These are phyloP conservation scores for Ceratocystis colombiana DNA, from an alignment of 2,329 filamentous ascomycete genomes.

Conservation along the genomic window DNA sequence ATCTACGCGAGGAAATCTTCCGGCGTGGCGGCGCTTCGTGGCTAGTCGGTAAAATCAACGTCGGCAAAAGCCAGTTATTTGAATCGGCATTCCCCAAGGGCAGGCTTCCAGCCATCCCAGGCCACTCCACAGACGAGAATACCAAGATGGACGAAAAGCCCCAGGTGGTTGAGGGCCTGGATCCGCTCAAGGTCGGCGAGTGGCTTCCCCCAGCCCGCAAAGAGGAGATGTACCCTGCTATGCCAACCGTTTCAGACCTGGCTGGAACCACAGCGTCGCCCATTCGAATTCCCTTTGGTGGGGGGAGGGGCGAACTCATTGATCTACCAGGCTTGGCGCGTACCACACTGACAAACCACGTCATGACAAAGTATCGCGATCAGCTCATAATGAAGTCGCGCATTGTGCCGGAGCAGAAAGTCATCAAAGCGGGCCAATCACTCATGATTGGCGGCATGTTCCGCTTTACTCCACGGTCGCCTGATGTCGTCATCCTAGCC, in stretches of 20 bases:
- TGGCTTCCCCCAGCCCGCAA: conserved; percentile 67
- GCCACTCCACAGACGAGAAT: background rate
- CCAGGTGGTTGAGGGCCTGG: conserved; percentile 26
- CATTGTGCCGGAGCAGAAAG: conserved; percentile 60
- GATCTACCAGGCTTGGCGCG: conserved; percentile 81
- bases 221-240: conserved; percentile 66
- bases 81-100: conserved; percentile 77
- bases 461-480: conserved; percentile 65
- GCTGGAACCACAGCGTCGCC: conserved; percentile 92
- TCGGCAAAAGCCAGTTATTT: conserved; percentile 90
- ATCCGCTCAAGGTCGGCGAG: conserved; percentile 36
- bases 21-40: conserved; percentile 75
- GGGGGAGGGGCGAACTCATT: conserved; percentile 78
- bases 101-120: conserved; percentile 10
- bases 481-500: conserved; percentile 57
- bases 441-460: conserved; percentile 78
- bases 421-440: conserved; percentile 66
- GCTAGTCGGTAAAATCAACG: conserved; percentile 98
- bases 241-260: conserved; percentile 76
- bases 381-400: conserved; percentile 71
- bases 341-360: conserved; percentile 59
- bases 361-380: conserved; percentile 54
- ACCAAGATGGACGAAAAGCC: background rate
- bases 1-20: conserved; percentile 79
- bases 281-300: conserved; percentile 83